Conservation (phyloP, 768 basidiomycete genomes). For the Cystobasidium onofrii region DNA sequence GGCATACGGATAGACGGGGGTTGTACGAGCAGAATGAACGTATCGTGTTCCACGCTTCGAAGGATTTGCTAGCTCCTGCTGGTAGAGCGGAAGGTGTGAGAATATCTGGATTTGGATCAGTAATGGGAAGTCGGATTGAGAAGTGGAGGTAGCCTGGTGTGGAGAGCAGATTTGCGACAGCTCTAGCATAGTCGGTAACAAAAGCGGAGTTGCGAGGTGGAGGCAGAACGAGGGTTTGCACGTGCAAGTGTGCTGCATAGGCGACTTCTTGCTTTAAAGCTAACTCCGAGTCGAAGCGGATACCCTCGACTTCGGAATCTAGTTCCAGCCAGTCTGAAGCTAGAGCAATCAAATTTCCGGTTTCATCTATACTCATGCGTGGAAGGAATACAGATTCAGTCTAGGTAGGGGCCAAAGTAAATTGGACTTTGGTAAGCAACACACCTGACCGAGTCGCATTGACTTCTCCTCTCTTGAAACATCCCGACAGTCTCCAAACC, state of each 20-base stretch:
- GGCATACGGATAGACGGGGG: constrained; percentile 48
- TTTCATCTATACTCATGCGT: constrained; percentile 49
- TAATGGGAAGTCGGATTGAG: constrained; percentile 45
- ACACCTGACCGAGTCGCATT: constrained; percentile 78
- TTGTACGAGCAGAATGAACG: constrained; percentile 76
- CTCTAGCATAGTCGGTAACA: constrained; percentile 86
- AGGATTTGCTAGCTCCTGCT: constrained; percentile 50
- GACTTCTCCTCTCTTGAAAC: constrained; percentile 72
- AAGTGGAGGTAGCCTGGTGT: constrained; percentile 40
- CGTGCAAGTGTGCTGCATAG: constrained; percentile 84
- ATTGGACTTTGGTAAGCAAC: constrained; percentile 41
- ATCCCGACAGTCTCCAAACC: constrained; percentile 73
- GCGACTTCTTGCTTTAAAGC: constrained; percentile 86
- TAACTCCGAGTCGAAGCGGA: constrained; percentile 94
- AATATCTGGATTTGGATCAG: constrained; percentile 47
- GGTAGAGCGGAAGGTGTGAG: constrained; percentile 18
- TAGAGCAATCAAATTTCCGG: constrained; percentile 56
- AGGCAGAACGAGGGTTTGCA: constrained; percentile 76
- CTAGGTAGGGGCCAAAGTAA: not conserved
- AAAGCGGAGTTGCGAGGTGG: constrained; percentile 61
- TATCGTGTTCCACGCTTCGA: constrained; percentile 99
- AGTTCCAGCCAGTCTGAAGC: constrained; percentile 92
- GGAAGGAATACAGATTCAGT: constrained; percentile 46
- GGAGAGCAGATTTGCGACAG: constrained; percentile 56
- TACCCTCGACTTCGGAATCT: constrained; percentile 83